Conservation (phyloP, 345 rosid genomes). For the Citrus reticulata region DNA sequence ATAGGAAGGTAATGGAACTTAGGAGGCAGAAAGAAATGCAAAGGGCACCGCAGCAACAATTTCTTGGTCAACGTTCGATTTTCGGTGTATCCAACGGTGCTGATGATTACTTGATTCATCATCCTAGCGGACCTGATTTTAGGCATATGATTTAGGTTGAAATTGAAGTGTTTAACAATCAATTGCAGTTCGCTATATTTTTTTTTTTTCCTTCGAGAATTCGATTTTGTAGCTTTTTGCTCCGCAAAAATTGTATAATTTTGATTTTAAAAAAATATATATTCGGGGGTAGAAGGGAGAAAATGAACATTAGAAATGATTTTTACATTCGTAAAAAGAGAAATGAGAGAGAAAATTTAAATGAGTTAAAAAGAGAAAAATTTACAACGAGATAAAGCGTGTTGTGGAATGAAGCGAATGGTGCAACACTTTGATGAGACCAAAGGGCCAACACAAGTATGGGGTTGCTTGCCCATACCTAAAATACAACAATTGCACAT, state of each 20-base stretch:
- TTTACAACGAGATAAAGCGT: neutral
- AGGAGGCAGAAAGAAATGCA: slow-evolving; percentile 59
- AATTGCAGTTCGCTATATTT: slow-evolving; percentile 7
- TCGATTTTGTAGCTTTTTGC: slow-evolving; percentile 9
- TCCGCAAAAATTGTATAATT: neutral
- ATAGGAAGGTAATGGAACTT: slow-evolving; percentile 75
- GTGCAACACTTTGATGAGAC: neutral
- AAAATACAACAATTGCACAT: slow-evolving; percentile 10
- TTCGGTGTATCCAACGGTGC: slow-evolving; percentile 48
- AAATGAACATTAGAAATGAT: neutral
- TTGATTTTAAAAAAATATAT: neutral
- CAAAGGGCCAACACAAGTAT: slow-evolving; percentile 16
- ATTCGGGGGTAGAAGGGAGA: neutral
- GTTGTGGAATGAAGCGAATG: no score
- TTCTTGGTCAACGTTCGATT: slow-evolving; percentile 38
- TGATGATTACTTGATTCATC: slow-evolving; percentile 48
- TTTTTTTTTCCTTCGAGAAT: neutral
- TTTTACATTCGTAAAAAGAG: neutral
- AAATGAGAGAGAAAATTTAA: no score
- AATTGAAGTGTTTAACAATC: neutral
- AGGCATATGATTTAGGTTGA: slow-evolving; percentile 45
- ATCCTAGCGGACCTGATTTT: slow-evolving; percentile 33
- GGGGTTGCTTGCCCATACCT: slow-evolving; percentile 22
- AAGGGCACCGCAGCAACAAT: slow-evolving; percentile 38
- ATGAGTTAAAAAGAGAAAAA: neutral